Evolutionary conservation across 2,329 filamentous ascomycete genomes (phyloP).

Genomic region (Fusarium transvaalense): DNA sequence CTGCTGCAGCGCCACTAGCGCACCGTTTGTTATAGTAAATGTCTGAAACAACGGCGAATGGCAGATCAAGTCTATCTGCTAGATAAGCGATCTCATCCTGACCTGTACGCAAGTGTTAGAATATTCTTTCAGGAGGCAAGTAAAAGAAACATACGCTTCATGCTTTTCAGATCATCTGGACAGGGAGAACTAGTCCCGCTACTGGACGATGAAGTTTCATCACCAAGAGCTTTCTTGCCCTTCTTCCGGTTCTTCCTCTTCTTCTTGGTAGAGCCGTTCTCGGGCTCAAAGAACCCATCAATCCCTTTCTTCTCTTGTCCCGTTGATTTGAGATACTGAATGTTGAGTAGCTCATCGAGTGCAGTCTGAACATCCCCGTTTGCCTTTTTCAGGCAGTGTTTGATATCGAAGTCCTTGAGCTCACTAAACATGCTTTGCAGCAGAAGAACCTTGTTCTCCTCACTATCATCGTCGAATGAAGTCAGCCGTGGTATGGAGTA

Average conservation of each 20-base stretch:
- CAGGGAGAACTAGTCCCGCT: conserved; percentile 33
- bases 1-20: conserved; percentile 57
- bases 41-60: conserved; percentile 56
- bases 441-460: conserved; percentile 71
- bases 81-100: conserved; percentile 60
- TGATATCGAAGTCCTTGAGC: conserved; percentile 74
- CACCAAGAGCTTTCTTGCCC: conserved; percentile 40
- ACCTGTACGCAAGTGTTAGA: conserved; percentile 38
- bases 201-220: conserved; percentile 27
- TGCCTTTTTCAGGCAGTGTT: conserved; percentile 74
- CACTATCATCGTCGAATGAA: conserved; percentile 58
- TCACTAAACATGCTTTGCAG: conserved; percentile 79
- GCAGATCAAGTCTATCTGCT: conserved; percentile 58
- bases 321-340: conserved; percentile 79
- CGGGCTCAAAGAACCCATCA: conserved; percentile 80
- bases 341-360: conserved; percentile 84
- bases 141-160: conserved; percentile 48
- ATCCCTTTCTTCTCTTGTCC: conserved; percentile 76
- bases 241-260: conserved; percentile 56
- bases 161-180: conserved; percentile 43
- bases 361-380: conserved; percentile 75
- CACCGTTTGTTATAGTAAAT: conserved; percentile 56
- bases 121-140: not conserved
- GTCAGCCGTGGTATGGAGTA: conserved; percentile 49
- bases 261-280: conserved; percentile 58